phyloP scores from a whole-genome alignment of 805 yeast genomes.

The Saturnispora gosingensis region DNA sequence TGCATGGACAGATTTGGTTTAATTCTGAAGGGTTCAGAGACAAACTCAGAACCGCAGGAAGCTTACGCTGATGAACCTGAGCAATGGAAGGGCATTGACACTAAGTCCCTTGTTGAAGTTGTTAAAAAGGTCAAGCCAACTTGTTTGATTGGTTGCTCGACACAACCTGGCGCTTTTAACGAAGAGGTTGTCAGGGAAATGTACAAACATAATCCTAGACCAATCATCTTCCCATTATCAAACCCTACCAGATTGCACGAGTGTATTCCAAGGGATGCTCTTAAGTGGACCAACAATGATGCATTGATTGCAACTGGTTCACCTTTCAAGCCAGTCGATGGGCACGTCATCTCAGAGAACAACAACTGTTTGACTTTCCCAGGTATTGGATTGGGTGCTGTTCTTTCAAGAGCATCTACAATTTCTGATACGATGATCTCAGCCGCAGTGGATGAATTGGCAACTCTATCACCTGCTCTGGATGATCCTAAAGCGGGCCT shows the following conservation, averaged over 20 bases:
- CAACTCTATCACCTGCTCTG: slow-evolving; percentile 73
- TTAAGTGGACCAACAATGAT: slow-evolving; percentile 85
- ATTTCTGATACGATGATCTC: slow-evolving; percentile 88
- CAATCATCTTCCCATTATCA: slow-evolving; percentile 90
- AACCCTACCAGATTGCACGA: slow-evolving; percentile 95
- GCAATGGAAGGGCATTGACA: slow-evolving; percentile 68
- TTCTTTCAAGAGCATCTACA: slow-evolving; percentile 70
- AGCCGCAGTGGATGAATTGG: slow-evolving; percentile 91
- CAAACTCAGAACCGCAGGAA: no score
- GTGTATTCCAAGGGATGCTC: slow-evolving; percentile 83
- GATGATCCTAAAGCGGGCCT: slow-evolving; percentile 67
- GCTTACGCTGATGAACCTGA: no score
- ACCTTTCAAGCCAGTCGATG: slow-evolving; percentile 92
- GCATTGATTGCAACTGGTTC: slow-evolving; percentile 96
- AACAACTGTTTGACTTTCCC: slow-evolving; percentile 98
- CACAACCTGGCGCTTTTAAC: slow-evolving; percentile 91
- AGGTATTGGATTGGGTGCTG: slow-evolving; percentile 95
- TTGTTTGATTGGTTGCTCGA: slow-evolving; percentile 89
- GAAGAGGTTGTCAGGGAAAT: slow-evolving; percentile 77
- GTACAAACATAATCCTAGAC: slow-evolving; percentile 80
- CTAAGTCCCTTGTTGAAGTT: slow-evolving; percentile 58
- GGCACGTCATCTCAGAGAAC: slow-evolving; percentile 84
- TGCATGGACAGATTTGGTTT: slow-evolving; percentile 81
- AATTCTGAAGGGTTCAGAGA: slow-evolving; percentile 49
- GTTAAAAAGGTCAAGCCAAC: slow-evolving; percentile 74